Evolutionary conservation across 345 rosid genomes (phyloP).

Genomic region (Sonneratia alba): DNA sequence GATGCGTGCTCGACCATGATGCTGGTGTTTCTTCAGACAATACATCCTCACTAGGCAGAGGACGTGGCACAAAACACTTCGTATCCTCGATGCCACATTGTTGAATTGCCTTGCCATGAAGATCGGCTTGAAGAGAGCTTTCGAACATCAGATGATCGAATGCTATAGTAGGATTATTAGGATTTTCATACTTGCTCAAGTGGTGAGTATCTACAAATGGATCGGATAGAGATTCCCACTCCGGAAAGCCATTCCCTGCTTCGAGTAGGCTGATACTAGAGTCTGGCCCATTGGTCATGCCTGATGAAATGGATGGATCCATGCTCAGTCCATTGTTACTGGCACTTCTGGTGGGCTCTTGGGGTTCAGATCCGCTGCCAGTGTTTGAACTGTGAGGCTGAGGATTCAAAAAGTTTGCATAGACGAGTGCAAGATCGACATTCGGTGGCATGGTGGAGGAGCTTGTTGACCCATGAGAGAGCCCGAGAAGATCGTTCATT

Average conservation of each 20-base stretch:
- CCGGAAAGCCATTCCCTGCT: conserved; percentile 5
- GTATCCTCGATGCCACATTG: neutral
- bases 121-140: too few relatives aligned
- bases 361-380: too few relatives aligned
- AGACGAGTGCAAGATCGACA: conserved; percentile 51
- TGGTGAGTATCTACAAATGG: conserved; percentile 9
- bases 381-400: conserved; percentile 12
- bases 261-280: too few relatives aligned
- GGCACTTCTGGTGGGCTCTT: neutral
- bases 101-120: neutral
- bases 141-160: too few relatives aligned
- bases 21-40: neutral
- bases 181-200: conserved; percentile 6
- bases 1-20: neutral
- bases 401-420: conserved; percentile 45
- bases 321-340: neutral
- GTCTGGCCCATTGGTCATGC: too few relatives aligned
- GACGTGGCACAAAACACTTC: neutral
- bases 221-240: conserved; percentile 7
- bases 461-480: conserved; percentile 11
- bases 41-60: neutral
- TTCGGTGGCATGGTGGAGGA: conserved; percentile 12
- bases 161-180: too few relatives aligned
- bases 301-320: neutral
- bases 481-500: neutral